These are phyloP conservation scores for Barnettozyma wickerhamii DNA, from an alignment of 805 yeast species.

Conservation along the genomic window DNA sequence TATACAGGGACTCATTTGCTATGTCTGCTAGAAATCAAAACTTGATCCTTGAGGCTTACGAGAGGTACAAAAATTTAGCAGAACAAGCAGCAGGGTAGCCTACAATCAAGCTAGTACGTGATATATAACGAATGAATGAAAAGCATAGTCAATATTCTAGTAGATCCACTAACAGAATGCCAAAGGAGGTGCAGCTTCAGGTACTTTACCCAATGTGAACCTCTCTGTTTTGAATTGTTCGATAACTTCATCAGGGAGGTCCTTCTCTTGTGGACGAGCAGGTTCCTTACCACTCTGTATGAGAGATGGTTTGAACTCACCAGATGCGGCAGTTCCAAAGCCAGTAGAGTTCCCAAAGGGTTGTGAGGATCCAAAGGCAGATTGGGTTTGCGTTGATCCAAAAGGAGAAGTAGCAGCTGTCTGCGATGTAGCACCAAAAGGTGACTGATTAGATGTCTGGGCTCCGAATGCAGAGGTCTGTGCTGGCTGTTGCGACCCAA, in stretches of 20 bases:
- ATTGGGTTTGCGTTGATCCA: slow-evolving; percentile 3
- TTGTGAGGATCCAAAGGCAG: slow-evolving; percentile 7
- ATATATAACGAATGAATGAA: slow-evolving; percentile 1
- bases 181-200: slow-evolving; percentile 69
- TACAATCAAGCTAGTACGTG: background rate
- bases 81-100: background rate
- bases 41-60: slow-evolving; percentile 32
- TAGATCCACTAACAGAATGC: slow-evolving; percentile 30
- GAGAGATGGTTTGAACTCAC: slow-evolving; percentile 20
- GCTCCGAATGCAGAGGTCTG: background rate
- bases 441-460: no score
- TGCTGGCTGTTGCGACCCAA: slow-evolving; percentile 1
- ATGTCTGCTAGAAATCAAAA: slow-evolving; percentile 39
- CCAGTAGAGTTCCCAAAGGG: slow-evolving; percentile 12
- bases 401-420: slow-evolving; percentile 9
- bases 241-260: slow-evolving; percentile 39
- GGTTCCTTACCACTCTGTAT: slow-evolving; percentile 32
- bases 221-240: slow-evolving; percentile 42
- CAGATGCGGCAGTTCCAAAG: slow-evolving; percentile 13
- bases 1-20: slow-evolving; percentile 60
- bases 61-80: slow-evolving; percentile 15
- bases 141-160: background rate
- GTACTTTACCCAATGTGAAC: slow-evolving; percentile 61
- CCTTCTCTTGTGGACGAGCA: slow-evolving; percentile 29
- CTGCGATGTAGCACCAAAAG: slow-evolving; percentile 9